Evolutionary conservation across 805 yeast species (phyloP).

Genomic region (Cyberlindnera euphorbiiphila): DNA sequence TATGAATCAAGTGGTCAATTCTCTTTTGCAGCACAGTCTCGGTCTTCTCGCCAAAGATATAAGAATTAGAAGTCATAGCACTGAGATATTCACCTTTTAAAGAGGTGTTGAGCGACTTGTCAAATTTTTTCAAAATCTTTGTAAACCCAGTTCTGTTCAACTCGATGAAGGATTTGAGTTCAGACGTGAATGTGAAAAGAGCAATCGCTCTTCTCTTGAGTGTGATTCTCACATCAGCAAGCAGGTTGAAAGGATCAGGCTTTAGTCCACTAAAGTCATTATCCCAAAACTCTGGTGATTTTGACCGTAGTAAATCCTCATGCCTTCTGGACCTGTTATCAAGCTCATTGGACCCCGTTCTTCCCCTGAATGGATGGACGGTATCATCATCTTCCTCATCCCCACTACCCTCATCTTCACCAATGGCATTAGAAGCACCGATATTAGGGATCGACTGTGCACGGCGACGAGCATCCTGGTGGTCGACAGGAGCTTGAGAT

Average conservation of each 20-base stretch:
- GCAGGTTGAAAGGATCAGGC: slow-evolving; percentile 22
- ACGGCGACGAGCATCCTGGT: slow-evolving; percentile 12
- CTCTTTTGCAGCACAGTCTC: slow-evolving; percentile 44
- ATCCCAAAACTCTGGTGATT: slow-evolving; percentile 28
- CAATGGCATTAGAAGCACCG: slow-evolving; percentile 1
- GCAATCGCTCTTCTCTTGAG: slow-evolving; percentile 63
- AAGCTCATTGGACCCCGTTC: slow-evolving; percentile 23
- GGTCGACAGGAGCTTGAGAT: too few species aligned
- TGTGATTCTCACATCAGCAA: slow-evolving; percentile 43
- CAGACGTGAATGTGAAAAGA: slow-evolving; percentile 71
- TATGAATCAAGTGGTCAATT: slow-evolving; percentile 48
- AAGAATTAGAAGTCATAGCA: slow-evolving; percentile 40
- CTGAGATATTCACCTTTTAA: slow-evolving; percentile 57
- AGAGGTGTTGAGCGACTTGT: slow-evolving; percentile 67
- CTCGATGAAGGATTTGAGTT: slow-evolving; percentile 77
- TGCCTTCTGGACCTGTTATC: slow-evolving; percentile 20
- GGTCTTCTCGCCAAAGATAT: slow-evolving; percentile 52
- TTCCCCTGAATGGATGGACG: slow-evolving; percentile 18
- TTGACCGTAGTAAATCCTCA: slow-evolving; percentile 17
- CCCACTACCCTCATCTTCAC: slow-evolving; percentile 28
- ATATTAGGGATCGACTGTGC: slow-evolving; percentile 19
- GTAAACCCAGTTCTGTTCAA: slow-evolving; percentile 85
- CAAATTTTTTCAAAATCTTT: slow-evolving; percentile 88
- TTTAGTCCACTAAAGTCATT: slow-evolving; percentile 19
- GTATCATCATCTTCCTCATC: slow-evolving; percentile 26